Evolutionary conservation across 768 basidiomycete species (phyloP), one percentile per base, ranked within the genome.

Genomic region (Phaffia australis): DNA sequence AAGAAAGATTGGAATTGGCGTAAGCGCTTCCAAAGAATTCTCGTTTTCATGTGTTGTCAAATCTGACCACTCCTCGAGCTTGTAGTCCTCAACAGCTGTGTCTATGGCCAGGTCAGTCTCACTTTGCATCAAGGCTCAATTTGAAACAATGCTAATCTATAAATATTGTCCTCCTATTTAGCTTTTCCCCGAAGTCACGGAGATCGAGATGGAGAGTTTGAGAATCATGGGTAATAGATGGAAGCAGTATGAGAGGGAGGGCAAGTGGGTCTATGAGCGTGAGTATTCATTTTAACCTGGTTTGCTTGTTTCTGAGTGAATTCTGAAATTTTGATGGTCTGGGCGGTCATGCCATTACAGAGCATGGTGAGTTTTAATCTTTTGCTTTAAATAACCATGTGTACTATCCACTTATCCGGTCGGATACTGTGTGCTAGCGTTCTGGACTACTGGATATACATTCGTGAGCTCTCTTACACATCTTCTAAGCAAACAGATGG

Each of bases 1-100:
- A 85, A 82, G 75, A 87, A 88, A 74, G 93, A 97, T 73, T 97
- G 90, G 88, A 82, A 87, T 59, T 97, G 93, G 93, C 81, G 89
- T 42, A 42, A 42, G 35, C 35, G 11, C 35, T 42, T 42, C 11
- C 35, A 5, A 11, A 5, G 6, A 42, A 42, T 60, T 75, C 87
- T 88, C 85, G 83, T 85, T n/a, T 88, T 88, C 71, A 21, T 32
- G 2, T 49, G 56, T 2, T 15, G 7, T 35, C 9, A 30, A 27
- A 6, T 29, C 18, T 32, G 46, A 35, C 30, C 18, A 59, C 19
- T 48, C 21, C 2, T n/a, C 21, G 25, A 50, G 16, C 48, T 0
- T 52, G 68, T 68, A 66, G 69, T 74, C 25, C 70, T 75, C 63
- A 75, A 76, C 71, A 71, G 73, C 42, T 74, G 73, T 68, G 71